Conservation (phyloP, 176 grass and related monocot species). For the Oryza punctata region DNA sequence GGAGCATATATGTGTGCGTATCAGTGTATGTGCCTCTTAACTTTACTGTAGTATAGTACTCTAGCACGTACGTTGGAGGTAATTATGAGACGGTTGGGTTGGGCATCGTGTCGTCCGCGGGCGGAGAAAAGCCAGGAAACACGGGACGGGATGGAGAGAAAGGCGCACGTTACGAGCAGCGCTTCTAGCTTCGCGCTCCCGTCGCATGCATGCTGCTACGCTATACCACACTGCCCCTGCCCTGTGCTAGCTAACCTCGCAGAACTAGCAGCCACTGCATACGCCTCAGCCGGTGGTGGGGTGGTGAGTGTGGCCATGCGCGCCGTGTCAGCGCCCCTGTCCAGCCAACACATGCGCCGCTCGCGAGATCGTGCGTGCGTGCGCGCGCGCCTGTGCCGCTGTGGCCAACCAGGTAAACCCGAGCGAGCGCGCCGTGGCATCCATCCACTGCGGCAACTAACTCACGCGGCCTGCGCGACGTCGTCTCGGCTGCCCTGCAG, state of each 20-base stretch:
- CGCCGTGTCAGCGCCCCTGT: background rate
- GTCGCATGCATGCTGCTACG: slow-evolving; percentile 7
- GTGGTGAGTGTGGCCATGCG: too few relatives aligned
- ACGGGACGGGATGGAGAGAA: background rate
- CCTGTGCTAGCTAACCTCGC: background rate
- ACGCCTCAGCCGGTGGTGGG: background rate
- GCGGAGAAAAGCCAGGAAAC: slow-evolving; percentile 34
- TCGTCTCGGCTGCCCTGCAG: too few relatives aligned
- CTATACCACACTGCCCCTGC: background rate
- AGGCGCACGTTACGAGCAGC: slow-evolving; percentile 18
- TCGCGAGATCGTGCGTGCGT: background rate
- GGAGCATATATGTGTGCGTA: background rate
- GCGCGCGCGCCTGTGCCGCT: too few relatives aligned
- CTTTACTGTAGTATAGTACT: background rate
- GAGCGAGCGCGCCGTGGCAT: background rate
- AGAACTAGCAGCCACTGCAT: background rate
- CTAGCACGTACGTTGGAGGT: background rate
- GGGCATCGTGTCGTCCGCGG: background rate
- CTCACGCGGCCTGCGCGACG: too few relatives aligned
- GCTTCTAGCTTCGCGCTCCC: too few relatives aligned
- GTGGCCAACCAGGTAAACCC: background rate
- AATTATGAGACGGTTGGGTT: background rate
- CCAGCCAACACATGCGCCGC: slow-evolving; percentile 27
- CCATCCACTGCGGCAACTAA: background rate
- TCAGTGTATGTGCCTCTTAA: background rate